Conservation (phyloP, 768 basidiomycete species). For the Leccinum broughii region DNA sequence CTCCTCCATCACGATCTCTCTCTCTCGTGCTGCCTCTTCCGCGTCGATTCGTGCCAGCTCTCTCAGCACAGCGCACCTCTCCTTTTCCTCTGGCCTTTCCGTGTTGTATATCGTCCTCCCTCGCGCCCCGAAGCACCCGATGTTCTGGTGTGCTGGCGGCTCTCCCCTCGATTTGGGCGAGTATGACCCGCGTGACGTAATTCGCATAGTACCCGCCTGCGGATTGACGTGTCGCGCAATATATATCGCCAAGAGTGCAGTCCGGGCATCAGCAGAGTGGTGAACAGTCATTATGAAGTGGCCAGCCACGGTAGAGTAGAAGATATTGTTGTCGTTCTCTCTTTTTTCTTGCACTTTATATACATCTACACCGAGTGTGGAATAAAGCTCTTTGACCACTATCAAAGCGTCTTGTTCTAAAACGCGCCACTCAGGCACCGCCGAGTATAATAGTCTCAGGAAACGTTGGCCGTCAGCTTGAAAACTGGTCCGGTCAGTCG, state of each 20-base stretch:
- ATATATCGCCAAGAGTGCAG: conserved; percentile 33
- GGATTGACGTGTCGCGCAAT: conserved; percentile 23
- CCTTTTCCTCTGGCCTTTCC: background rate
- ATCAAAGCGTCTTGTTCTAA: background rate
- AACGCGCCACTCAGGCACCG: background rate
- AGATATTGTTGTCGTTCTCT: background rate
- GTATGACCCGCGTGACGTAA: background rate
- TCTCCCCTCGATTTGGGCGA: background rate
- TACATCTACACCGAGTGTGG: conserved; percentile 22
- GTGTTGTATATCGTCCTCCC: conserved; percentile 35
- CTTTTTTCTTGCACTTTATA: conserved; percentile 23
- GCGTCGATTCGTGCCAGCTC: conserved; percentile 23
- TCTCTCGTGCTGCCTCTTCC: conserved; percentile 17
- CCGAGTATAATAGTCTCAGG: background rate
- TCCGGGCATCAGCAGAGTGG: conserved; percentile 37
- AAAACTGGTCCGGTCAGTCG: conserved; percentile 27
- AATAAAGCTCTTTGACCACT: conserved; percentile 19
- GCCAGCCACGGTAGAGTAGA: background rate
- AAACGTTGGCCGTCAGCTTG: conserved; percentile 19
- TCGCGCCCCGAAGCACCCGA: conserved; percentile 9
- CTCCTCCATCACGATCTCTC: background rate
- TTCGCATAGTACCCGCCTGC: conserved; percentile 19
- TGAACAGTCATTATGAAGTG: conserved; percentile 16
- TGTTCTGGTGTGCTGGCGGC: background rate
- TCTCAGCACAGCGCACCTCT: background rate